Evolutionary conservation across 1,139 yeast genomes (phyloP).

Genomic region (Hansenula sp.): DNA sequence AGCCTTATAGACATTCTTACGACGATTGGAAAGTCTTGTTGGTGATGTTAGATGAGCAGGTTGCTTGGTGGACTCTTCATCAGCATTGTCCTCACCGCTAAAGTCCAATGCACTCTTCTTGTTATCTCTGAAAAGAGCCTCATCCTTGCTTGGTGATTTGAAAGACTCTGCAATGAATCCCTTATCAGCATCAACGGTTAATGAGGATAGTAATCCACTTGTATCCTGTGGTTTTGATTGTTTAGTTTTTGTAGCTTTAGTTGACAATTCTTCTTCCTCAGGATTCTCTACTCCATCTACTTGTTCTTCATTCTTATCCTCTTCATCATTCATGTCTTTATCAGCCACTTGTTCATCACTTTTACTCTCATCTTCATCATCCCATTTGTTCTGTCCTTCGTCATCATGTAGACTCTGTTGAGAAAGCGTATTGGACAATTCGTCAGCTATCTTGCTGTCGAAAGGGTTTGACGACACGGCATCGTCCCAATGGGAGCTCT

Average conservation of each 20-base stretch:
- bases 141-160: conserved; percentile 20
- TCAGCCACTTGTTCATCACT: conserved; percentile 17
- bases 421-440: conserved; percentile 15
- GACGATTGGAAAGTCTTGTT: conserved; percentile 26
- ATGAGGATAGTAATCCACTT: conserved; percentile 24
- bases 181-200: conserved; percentile 24
- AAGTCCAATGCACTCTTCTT: conserved; percentile 5
- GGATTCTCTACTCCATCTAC: conserved; percentile 11
- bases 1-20: conserved; percentile 37
- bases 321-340: conserved; percentile 15
- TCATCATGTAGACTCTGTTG: conserved; percentile 4
- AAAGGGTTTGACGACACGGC: conserved; percentile 19
- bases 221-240: conserved; percentile 8
- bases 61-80: conserved; percentile 3
- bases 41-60: conserved; percentile 28
- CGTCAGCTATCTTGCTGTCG: conserved; percentile 8
- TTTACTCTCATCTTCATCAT: conserved; percentile 13
- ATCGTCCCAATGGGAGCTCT: conserved; percentile 24
- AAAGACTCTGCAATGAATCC: conserved; percentile 14
- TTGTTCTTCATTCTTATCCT: conserved; percentile 17
- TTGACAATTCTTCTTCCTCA: conserved; percentile 14
- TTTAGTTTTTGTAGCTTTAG: conserved; percentile 7
- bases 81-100: conserved; percentile 5
- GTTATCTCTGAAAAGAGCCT: conserved; percentile 20
- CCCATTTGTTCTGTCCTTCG: conserved; percentile 4